Conservation (phyloP, 2,329 filamentous ascomycete species). For the Neurospora sp. region DNA sequence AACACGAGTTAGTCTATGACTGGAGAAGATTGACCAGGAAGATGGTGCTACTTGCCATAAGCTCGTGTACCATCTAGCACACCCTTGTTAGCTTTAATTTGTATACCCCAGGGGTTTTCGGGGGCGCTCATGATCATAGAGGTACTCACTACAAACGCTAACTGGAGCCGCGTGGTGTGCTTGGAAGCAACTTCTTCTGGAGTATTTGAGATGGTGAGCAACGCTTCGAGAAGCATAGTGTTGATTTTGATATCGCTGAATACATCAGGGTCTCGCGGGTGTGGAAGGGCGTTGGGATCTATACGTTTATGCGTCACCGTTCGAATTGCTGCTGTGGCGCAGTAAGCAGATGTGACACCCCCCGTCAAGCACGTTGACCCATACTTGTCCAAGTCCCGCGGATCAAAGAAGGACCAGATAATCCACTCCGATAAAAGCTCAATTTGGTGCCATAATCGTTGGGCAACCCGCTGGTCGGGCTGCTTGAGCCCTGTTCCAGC, state of each 20-base stretch:
- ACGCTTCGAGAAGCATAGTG: not conserved
- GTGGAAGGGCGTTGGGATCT: not conserved
- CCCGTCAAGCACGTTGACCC: not conserved
- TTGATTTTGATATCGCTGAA: not conserved
- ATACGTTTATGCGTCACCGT: not conserved
- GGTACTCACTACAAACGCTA: not conserved
- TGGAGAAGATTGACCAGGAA: not conserved
- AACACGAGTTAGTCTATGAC: not conserved
- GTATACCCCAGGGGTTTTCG: not conserved
- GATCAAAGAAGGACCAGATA: not conserved
- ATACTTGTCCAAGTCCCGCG: not conserved
- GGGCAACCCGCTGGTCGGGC: not conserved
- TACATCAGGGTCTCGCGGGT: not conserved
- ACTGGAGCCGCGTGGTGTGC: not conserved
- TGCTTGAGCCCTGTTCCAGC: not conserved
- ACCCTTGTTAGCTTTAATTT: not conserved
- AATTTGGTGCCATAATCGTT: not conserved
- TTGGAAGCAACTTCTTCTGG: not conserved
- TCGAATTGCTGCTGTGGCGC: not conserved
- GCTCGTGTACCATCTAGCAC: not conserved
- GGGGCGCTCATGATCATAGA: not conserved
- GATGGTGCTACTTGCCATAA: not conserved
- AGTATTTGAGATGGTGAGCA: not conserved
- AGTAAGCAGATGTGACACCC: not conserved
- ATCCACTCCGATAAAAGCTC: not conserved